Percentiles rank a stretch among this genome's conserved stretches.
Conservation (phyloP, 1,139 yeast genomes). For the Lodderomyces parapsilosis region DNA sequence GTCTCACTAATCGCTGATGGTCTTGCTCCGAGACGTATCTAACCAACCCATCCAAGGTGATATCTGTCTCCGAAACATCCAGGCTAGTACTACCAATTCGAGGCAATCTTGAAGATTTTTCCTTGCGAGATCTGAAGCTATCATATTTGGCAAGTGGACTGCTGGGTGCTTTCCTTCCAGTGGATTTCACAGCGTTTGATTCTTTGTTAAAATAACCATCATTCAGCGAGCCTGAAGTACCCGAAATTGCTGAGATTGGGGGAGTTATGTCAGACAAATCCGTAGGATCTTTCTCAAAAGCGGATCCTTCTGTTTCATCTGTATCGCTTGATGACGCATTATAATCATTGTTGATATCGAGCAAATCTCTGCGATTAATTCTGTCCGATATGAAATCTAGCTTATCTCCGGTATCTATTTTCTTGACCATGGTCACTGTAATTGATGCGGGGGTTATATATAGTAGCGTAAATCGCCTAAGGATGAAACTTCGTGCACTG, state of each 20-base stretch:
- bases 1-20: not conserved
- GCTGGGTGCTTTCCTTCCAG: not conserved
- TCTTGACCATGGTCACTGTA: not conserved
- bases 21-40: slow-evolving; percentile 5
- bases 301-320: slow-evolving; percentile 6
- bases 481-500: no score
- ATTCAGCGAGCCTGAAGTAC: not conserved
- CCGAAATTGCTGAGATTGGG: not conserved
- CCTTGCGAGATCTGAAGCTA: not conserved
- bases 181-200: not conserved
- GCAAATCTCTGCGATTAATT: slow-evolving; percentile 18
- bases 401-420: slow-evolving; percentile 9
- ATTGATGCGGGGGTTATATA: no score
- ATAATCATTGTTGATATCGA: slow-evolving; percentile 21
- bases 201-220: not conserved
- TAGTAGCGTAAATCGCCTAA: no score
- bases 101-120: not conserved
- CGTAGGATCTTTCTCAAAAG: not conserved
- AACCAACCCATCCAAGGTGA: slow-evolving; percentile 7
- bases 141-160: not conserved
- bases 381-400: slow-evolving; percentile 16
- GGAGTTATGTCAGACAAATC: slow-evolving; percentile 3
- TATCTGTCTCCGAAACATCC: slow-evolving; percentile 1
- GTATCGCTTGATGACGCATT: slow-evolving; percentile 10
- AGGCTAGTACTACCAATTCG: not conserved